Evolutionary conservation across 2,329 filamentous ascomycete genomes (phyloP).

Genomic region (Cladosporium cucumerinum): DNA sequence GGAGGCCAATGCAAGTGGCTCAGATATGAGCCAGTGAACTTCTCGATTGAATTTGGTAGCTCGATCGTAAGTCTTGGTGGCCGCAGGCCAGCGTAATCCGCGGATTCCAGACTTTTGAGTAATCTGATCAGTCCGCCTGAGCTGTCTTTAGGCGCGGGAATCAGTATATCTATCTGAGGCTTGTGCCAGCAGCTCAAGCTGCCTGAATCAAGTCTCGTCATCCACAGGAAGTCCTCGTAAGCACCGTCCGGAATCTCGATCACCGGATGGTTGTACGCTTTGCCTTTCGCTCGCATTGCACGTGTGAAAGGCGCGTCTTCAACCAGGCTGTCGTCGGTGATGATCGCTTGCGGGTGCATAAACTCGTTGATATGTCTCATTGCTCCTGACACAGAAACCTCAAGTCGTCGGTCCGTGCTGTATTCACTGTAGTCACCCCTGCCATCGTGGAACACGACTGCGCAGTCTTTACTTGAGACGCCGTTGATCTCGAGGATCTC

Average conservation of each 20-base stretch:
- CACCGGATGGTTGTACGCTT: slow-evolving; percentile 55
- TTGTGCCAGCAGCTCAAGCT: slow-evolving; percentile 76
- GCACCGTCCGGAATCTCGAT: slow-evolving; percentile 69
- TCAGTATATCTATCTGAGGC: slow-evolving; percentile 73
- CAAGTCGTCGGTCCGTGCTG: slow-evolving; percentile 69
- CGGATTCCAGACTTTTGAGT: slow-evolving; percentile 68
- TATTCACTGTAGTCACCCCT: slow-evolving; percentile 68
- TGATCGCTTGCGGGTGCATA: slow-evolving; percentile 72
- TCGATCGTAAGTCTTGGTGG: slow-evolving; percentile 80
- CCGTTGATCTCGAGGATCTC: slow-evolving; percentile 75
- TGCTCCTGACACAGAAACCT: slow-evolving; percentile 60
- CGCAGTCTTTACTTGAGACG: slow-evolving; percentile 64
- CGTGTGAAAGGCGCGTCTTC: slow-evolving; percentile 69
- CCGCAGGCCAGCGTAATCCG: slow-evolving; percentile 69
- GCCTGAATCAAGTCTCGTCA: slow-evolving; percentile 70
- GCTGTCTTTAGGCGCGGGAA: slow-evolving; percentile 69
- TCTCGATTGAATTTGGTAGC: slow-evolving; percentile 68
- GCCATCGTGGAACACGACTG: slow-evolving; percentile 67
- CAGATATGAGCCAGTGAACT: slow-evolving; percentile 61
- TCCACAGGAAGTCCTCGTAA: slow-evolving; percentile 67
- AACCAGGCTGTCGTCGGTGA: slow-evolving; percentile 63
- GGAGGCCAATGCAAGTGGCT: slow-evolving; percentile 67
- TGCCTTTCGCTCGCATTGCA: slow-evolving; percentile 56
- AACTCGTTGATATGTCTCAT: slow-evolving; percentile 69
- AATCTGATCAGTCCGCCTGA: slow-evolving; percentile 74